phyloP scores from a whole-genome alignment of 345 rosid species.

The Firmiana major region DNA sequence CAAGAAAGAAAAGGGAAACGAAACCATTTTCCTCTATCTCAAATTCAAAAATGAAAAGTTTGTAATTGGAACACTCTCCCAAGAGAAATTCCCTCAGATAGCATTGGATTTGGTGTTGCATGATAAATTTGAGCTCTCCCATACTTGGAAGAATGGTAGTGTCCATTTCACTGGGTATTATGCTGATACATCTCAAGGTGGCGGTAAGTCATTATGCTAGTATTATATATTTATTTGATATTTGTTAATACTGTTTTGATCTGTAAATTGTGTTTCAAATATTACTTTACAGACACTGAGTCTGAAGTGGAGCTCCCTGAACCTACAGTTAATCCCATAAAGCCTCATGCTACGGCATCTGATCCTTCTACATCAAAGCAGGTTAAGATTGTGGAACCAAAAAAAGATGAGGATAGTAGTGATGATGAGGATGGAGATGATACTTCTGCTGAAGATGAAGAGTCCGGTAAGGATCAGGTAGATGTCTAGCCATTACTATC shows the following conservation, averaged over 20 bases:
- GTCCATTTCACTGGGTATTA: slow-evolving; percentile 65
- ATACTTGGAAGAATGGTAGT: slow-evolving; percentile 65
- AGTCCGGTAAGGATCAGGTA: slow-evolving; percentile 42
- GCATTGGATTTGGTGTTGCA: slow-evolving; percentile 57
- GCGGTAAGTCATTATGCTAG: slow-evolving; percentile 1
- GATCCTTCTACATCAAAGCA: slow-evolving; percentile 23
- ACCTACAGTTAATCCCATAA: slow-evolving; percentile 11
- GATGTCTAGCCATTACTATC: not conserved
- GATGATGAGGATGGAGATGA: slow-evolving; percentile 29
- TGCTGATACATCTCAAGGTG: slow-evolving; percentile 11
- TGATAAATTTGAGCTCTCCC: slow-evolving; percentile 54
- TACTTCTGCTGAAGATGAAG: slow-evolving; percentile 34
- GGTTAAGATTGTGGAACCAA: slow-evolving; percentile 43
- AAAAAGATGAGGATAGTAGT: slow-evolving; percentile 31
- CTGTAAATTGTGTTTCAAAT: slow-evolving; percentile 12
- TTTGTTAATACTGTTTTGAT: slow-evolving; percentile 4
- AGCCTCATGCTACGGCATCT: slow-evolving; percentile 15
- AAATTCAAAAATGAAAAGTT: slow-evolving; percentile 41
- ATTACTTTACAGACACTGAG: slow-evolving; percentile 21
- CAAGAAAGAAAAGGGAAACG: slow-evolving; percentile 45
- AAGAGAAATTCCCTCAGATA: slow-evolving; percentile 57
- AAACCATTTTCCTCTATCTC: slow-evolving; percentile 33
- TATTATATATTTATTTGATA: not conserved
- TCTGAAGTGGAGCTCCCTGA: slow-evolving; percentile 27
- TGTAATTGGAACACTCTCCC: slow-evolving; percentile 60